Evolutionary conservation across 1,284 basidiomycete species (phyloP).

Genomic region (Ceratobasidium papillatum): DNA sequence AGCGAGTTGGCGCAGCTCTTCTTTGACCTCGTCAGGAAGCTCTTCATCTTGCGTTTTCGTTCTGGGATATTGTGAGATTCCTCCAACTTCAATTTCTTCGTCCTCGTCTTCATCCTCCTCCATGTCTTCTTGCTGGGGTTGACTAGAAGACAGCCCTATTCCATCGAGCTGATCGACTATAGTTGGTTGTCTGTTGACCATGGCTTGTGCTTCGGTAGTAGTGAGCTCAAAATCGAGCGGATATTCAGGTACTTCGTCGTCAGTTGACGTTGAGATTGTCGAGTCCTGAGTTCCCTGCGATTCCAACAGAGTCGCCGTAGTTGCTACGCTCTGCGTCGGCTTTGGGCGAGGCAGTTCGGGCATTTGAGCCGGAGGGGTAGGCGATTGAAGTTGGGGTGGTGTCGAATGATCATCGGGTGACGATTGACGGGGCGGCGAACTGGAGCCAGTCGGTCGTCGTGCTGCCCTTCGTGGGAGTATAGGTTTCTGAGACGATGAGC

Average conservation of each 20-base stretch:
- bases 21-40: not conserved
- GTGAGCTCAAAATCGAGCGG: not conserved
- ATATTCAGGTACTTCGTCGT: not conserved
- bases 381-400: not conserved
- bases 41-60: not conserved
- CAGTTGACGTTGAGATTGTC: not conserved
- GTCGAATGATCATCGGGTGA: not conserved
- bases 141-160: not conserved
- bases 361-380: not conserved
- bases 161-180: not conserved
- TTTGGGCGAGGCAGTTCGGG: not conserved
- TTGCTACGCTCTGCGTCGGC: not conserved
- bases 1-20: not conserved
- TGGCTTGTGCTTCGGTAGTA: not conserved
- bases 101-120: not conserved
- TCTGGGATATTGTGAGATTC: not conserved
- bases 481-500: too few relatives aligned
- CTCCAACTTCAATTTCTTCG: constrained; percentile 10
- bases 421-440: not conserved
- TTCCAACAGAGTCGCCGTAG: not conserved
- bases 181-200: not conserved
- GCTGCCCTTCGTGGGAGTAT: not conserved
- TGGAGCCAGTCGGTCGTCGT: not conserved
- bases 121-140: not conserved
- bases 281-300: not conserved